These are phyloP conservation scores for Pholiota microspora DNA, from an alignment of 768 basidiomycete genomes.

Conservation along the genomic window DNA sequence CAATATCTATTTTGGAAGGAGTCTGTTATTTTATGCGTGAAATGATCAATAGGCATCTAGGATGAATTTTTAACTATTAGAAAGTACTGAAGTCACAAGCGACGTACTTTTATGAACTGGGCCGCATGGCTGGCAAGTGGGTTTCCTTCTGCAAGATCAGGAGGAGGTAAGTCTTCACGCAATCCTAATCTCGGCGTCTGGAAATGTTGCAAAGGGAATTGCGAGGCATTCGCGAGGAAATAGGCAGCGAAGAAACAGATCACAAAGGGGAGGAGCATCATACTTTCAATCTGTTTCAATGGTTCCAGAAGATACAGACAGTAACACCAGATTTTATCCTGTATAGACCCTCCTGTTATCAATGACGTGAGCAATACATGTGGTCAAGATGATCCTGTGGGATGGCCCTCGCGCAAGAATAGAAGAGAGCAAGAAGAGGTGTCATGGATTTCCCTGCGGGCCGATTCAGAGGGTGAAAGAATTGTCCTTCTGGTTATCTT, in stretches of 20 bases:
- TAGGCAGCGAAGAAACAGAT: neutral
- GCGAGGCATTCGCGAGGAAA: neutral
- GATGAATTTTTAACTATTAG: neutral
- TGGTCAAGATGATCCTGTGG: neutral
- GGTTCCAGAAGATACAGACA: too few species aligned
- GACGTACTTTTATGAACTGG: slow-evolving; percentile 7
- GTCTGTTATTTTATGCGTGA: slow-evolving; percentile 24
- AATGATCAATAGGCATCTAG: slow-evolving; percentile 49
- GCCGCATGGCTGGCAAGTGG: slow-evolving; percentile 1
- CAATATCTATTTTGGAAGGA: slow-evolving; percentile 49
- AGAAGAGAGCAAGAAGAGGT: neutral
- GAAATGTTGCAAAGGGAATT: neutral
- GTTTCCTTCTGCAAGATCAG: neutral
- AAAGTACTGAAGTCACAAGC: neutral
- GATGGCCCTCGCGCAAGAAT: neutral
- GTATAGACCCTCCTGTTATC: neutral
- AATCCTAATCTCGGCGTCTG: neutral
- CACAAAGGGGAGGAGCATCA: neutral
- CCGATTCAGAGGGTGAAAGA: neutral
- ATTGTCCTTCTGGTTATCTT: too few species aligned
- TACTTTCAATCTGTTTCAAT: too few species aligned
- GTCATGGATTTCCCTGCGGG: neutral
- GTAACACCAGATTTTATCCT: neutral
- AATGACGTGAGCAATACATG: neutral
- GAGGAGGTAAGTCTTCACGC: neutral